phyloP scores from a whole-genome alignment of 306 rosid genomes.

The Lablab purpureus region DNA sequence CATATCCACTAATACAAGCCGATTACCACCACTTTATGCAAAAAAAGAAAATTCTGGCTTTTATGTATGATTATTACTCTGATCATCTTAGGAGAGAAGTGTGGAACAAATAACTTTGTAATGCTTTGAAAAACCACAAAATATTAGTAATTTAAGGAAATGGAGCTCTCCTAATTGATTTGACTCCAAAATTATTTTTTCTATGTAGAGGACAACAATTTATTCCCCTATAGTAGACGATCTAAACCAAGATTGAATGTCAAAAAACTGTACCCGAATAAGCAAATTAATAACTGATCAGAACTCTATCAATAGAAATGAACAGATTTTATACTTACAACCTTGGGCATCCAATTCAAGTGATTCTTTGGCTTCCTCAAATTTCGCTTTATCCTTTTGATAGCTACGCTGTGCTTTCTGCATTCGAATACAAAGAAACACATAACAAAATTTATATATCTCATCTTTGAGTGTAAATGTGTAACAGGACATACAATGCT shows the following conservation, averaged over 20 bases:
- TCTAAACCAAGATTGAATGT: constrained; percentile 9
- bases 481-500: constrained; percentile 5
- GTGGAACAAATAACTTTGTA: constrained; percentile 33
- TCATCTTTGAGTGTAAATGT: constrained; percentile 2
- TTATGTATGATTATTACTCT: constrained; percentile 6
- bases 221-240: constrained; percentile 18
- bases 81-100: constrained; percentile 5
- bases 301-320: constrained; percentile 19
- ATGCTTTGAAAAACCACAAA: constrained; percentile 4
- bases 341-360: constrained; percentile 69
- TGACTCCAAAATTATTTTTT: constrained; percentile 9
- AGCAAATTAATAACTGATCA: constrained; percentile 24
- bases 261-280: constrained; percentile 23
- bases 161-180: constrained; percentile 16
- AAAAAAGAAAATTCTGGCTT: neutral
- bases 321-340: constrained; percentile 57
- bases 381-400: constrained; percentile 80
- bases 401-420: constrained; percentile 97
- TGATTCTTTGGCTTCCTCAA: constrained; percentile 69
- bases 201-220: neutral
- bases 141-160: constrained; percentile 26
- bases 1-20: constrained; percentile 6
- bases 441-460: constrained; percentile 4
- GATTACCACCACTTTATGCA: neutral
- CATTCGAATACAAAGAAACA: constrained; percentile 39